Conservation (phyloP, 371 early-diverging fungal genomes). For the Mortierella sp. region DNA sequence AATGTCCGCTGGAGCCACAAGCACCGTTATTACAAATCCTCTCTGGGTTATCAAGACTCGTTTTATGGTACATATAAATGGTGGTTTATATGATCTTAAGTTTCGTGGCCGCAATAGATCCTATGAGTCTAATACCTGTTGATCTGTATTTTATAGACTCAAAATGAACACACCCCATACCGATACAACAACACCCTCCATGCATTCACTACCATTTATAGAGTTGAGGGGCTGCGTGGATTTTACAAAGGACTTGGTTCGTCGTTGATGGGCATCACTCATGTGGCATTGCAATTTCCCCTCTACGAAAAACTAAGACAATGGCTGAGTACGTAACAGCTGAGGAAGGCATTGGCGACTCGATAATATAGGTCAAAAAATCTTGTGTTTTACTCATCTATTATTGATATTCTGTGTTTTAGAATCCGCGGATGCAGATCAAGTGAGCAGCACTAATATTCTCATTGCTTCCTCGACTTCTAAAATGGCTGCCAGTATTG, state of each 20-base stretch:
- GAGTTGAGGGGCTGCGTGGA: constrained; percentile 80
- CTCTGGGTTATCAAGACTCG: constrained; percentile 96
- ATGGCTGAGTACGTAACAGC: constrained; percentile 64
- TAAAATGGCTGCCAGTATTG: constrained; percentile 89
- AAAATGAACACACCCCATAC: constrained; percentile 76
- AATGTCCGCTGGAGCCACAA: constrained; percentile 87
- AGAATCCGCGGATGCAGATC: constrained; percentile 50
- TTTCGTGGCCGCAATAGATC: background rate
- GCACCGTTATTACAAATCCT: constrained; percentile 87
- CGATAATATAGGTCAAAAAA: background rate
- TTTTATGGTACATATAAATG: constrained; percentile 75
- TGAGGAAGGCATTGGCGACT: background rate
- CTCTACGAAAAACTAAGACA: constrained; percentile 92
- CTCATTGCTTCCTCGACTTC: constrained; percentile 85
- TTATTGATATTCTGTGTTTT: background rate
- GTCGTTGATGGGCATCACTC: constrained; percentile 90
- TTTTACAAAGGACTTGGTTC: constrained; percentile 93
- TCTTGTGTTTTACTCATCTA: background rate
- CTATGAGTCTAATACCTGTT: no score
- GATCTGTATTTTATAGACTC: constrained; percentile 73
- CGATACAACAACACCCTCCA: constrained; percentile 78
- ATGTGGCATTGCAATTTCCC: constrained; percentile 96
- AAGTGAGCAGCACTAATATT: constrained; percentile 68
- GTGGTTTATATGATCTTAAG: background rate
- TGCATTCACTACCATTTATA: constrained; percentile 78